A percentile compares a stretch with the other conserved stretches of the same genome.
Evolutionary conservation across 108 stramenopile genomes (phyloP).

Genomic region (Stephanodiscus triporus): DNA sequence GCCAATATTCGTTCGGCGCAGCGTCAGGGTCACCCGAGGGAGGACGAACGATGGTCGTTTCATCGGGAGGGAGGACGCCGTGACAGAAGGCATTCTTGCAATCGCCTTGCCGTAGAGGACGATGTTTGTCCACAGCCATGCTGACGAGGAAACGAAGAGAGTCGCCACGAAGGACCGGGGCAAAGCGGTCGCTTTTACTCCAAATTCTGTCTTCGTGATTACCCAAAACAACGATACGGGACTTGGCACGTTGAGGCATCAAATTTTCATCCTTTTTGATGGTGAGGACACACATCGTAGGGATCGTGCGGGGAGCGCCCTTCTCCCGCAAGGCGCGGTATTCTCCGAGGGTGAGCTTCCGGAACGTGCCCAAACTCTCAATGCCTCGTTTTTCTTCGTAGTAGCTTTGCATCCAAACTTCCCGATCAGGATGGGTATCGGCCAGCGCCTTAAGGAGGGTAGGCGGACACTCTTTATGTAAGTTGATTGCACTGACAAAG

Average conservation of each 20-base stretch:
- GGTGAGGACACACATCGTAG: neutral
- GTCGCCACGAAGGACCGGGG: too few species aligned
- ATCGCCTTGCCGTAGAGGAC: constrained; percentile 20
- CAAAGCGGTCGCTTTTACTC: constrained; percentile 11
- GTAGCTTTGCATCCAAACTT: constrained; percentile 12
- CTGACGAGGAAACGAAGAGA: too few species aligned
- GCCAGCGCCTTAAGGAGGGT: too few species aligned
- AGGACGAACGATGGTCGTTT: too few species aligned
- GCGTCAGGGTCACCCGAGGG: too few species aligned
- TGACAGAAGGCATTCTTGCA: constrained; percentile 37
- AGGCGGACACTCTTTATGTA: too few species aligned
- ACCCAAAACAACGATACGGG: constrained; percentile 22
- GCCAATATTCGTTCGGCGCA: too few species aligned
- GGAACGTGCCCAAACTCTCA: neutral
- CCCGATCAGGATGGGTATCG: neutral
- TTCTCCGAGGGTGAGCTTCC: neutral
- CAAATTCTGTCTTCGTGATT: constrained; percentile 25
- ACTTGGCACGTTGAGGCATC: too few species aligned
- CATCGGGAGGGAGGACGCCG: neutral
- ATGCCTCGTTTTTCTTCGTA: constrained; percentile 1
- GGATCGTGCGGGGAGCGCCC: too few species aligned
- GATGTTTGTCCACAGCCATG: too few species aligned
- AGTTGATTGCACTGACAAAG: too few species aligned
- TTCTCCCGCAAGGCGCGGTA: too few species aligned
- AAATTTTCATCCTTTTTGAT: neutral